Conservation (phyloP, 257 asterid species). For the Solanum paucissectum region DNA sequence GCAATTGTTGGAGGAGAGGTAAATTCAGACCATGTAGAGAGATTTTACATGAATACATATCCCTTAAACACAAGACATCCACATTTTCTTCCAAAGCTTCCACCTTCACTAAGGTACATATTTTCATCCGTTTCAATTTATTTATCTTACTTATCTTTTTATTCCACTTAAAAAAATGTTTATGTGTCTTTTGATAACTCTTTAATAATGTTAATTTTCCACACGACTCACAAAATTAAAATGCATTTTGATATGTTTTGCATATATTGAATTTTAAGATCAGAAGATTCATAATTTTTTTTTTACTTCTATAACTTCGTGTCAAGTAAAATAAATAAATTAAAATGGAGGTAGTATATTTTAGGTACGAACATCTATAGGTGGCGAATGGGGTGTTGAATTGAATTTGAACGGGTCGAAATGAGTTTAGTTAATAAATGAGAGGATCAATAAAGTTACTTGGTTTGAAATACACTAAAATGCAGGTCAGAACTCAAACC, state of each 20-base stretch:
- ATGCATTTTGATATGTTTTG: too few relatives aligned
- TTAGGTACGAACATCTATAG: background rate
- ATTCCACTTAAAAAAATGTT: too few relatives aligned
- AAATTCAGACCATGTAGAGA: constrained; percentile 56
- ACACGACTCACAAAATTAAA: too few relatives aligned
- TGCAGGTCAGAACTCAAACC: too few relatives aligned
- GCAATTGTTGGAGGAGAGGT: constrained; percentile 12
- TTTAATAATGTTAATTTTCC: too few relatives aligned
- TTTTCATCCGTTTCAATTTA: too few relatives aligned
- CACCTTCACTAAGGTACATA: constrained; percentile 40
- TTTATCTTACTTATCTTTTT: background rate
- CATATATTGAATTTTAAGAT: too few relatives aligned
- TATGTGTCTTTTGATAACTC: background rate
- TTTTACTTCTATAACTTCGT: too few relatives aligned
- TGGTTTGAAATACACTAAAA: background rate
- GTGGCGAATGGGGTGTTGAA: too few relatives aligned
- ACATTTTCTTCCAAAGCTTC: constrained; percentile 50
- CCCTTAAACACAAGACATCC: constrained; percentile 37
- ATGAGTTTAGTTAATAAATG: background rate
- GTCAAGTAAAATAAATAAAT: too few relatives aligned
- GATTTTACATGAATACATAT: constrained; percentile 43
- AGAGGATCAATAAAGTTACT: background rate
- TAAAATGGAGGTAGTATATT: background rate
- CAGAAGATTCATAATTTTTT: too few relatives aligned
- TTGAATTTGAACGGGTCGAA: too few relatives aligned